Percentiles rank a stretch among this genome's conserved stretches.
Conservation (phyloP, 805 yeast species). For the Candida vaughaniae region DNA sequence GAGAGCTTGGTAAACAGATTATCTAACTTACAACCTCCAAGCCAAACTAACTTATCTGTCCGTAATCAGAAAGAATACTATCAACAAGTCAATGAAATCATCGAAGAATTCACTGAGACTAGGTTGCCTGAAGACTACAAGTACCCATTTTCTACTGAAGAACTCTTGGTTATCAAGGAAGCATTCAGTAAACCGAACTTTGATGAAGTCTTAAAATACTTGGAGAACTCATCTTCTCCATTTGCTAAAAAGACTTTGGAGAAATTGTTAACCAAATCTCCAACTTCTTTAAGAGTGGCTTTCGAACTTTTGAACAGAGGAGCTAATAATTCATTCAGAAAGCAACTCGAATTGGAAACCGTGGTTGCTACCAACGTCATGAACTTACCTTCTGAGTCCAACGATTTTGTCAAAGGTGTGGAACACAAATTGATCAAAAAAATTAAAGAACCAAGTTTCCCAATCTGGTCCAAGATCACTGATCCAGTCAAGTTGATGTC, state of each 20-base stretch:
- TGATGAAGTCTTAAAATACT: constrained; percentile 55
- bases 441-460: constrained; percentile 46
- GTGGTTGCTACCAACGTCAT: constrained; percentile 70
- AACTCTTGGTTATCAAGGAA: constrained; percentile 63
- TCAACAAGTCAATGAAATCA: constrained; percentile 63
- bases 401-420: constrained; percentile 69
- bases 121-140: constrained; percentile 62
- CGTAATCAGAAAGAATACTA: constrained; percentile 39
- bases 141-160: constrained; percentile 54
- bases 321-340: constrained; percentile 52
- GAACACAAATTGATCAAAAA: constrained; percentile 63
- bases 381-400: constrained; percentile 50
- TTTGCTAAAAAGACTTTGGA: constrained; percentile 63
- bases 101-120: constrained; percentile 71
- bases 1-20: constrained; percentile 64
- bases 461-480: constrained; percentile 22
- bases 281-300: constrained; percentile 74
- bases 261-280: constrained; percentile 65
- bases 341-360: constrained; percentile 72
- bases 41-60: constrained; percentile 20
- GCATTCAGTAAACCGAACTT: constrained; percentile 58
- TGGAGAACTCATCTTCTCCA: constrained; percentile 53
- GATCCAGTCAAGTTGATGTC: constrained; percentile 20
- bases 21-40: constrained; percentile 53
- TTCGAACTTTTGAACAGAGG: constrained; percentile 67